Percentiles rank a stretch among this genome's conserved stretches.
These are phyloP conservation scores for Boletus pseudo-olivaceus DNA, from an alignment of 768 basidiomycete genomes.

Conservation along the genomic window DNA sequence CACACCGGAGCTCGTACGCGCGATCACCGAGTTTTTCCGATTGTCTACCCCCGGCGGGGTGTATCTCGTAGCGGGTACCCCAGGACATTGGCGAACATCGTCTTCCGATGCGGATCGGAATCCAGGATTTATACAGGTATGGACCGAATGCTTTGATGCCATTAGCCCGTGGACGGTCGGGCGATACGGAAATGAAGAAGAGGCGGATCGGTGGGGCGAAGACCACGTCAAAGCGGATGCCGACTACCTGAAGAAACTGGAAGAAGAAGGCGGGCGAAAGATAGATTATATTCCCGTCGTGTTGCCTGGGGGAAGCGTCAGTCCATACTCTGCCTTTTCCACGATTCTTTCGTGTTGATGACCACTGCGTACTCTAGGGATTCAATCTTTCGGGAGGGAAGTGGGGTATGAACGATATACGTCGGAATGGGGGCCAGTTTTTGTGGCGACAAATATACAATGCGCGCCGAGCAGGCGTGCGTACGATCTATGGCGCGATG, in stretches of 20 bases:
- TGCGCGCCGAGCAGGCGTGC: slow-evolving; percentile 55
- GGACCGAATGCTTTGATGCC: slow-evolving; percentile 76
- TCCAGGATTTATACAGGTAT: slow-evolving; percentile 61
- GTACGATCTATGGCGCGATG: slow-evolving; percentile 78
- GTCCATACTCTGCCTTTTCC: slow-evolving; percentile 27
- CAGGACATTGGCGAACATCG: slow-evolving; percentile 74
- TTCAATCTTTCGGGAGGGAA: slow-evolving; percentile 68
- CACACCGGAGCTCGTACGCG: slow-evolving; percentile 55
- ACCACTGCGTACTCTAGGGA: slow-evolving; percentile 40
- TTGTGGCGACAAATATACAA: slow-evolving; percentile 78
- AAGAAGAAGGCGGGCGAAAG: slow-evolving; percentile 44
- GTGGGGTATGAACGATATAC: slow-evolving; percentile 70
- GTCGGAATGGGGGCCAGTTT: slow-evolving; percentile 70
- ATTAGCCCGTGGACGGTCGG: slow-evolving; percentile 85
- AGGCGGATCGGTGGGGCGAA: slow-evolving; percentile 61
- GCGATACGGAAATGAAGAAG: slow-evolving; percentile 55
- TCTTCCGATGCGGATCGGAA: slow-evolving; percentile 67
- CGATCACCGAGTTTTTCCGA: slow-evolving; percentile 55
- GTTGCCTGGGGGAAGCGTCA: slow-evolving; percentile 76
- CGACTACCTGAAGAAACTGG: slow-evolving; percentile 51
- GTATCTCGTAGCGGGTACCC: slow-evolving; percentile 68
- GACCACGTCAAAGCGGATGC: slow-evolving; percentile 63
- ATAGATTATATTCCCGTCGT: slow-evolving; percentile 84
- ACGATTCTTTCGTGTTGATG: slow-evolving; percentile 2
- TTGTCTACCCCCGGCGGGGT: slow-evolving; percentile 66